Conservation (phyloP, 2,329 filamentous ascomycete genomes). For the Penicillium sp. region DNA sequence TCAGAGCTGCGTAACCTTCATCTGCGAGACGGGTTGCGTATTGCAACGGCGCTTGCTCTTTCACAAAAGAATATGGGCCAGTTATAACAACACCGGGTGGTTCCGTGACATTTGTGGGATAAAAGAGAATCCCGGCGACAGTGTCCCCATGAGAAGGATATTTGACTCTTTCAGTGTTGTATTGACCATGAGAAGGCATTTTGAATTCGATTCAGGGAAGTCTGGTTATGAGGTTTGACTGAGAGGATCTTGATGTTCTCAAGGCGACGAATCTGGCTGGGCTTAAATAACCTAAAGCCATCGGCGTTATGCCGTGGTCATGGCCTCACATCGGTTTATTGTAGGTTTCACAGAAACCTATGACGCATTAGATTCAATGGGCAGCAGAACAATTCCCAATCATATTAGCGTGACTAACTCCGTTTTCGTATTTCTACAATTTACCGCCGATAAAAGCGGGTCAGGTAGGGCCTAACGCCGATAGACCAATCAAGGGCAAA, state of each 20-base stretch:
- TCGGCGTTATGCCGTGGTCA: constrained; percentile 1
- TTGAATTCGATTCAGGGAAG: constrained; percentile 6
- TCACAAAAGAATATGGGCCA: constrained; percentile 29
- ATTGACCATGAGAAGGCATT: constrained; percentile 28
- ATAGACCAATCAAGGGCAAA: constrained; percentile 4
- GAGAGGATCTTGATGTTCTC: neutral
- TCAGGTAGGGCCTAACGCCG: constrained; percentile 2
- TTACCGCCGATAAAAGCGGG: constrained; percentile 10
- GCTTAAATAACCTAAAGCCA: neutral
- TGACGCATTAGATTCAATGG: constrained; percentile 1
- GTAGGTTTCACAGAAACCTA: neutral
- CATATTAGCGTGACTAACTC: neutral
- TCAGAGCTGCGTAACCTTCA: constrained; percentile 32
- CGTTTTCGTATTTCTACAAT: neutral
- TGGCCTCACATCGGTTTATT: neutral
- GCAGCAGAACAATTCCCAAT: neutral
- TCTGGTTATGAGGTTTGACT: neutral
- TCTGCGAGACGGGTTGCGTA: constrained; percentile 33
- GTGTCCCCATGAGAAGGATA: constrained; percentile 30
- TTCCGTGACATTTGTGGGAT: constrained; percentile 22
- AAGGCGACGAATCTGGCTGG: neutral
- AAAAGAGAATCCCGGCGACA: constrained; percentile 19
- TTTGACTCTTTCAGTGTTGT: constrained; percentile 26
- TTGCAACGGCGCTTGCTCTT: constrained; percentile 32
- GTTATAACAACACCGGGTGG: constrained; percentile 26